A percentile compares a stretch with the other conserved stretches of the same genome.
Conservation (phyloP, 371 early-diverging fungal genomes). For the Fennellomyces sp. region DNA sequence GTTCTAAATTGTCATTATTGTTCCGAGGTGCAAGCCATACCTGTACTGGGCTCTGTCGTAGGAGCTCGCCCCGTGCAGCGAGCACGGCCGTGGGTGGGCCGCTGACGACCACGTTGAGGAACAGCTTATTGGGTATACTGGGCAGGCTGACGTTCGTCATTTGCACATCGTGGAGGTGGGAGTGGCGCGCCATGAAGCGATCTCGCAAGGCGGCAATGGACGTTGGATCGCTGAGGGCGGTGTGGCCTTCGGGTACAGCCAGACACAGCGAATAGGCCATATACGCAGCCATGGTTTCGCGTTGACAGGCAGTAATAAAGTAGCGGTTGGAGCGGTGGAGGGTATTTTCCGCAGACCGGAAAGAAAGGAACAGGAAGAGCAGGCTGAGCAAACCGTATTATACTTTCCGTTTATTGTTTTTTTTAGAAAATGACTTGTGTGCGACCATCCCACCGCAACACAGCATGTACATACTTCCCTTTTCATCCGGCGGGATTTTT, state of each 20-base stretch:
- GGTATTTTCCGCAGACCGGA: neutral
- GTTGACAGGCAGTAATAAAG: neutral
- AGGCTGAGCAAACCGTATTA: slow-evolving; percentile 1
- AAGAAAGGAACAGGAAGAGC: neutral
- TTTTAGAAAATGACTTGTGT: no score
- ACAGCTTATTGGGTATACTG: neutral
- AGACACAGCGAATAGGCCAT: slow-evolving; percentile 24
- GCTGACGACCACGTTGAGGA: slow-evolving; percentile 16
- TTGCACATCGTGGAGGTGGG: slow-evolving; percentile 12
- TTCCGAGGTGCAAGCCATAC: slow-evolving; percentile 9
- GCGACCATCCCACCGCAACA: no score
- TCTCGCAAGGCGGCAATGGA: slow-evolving; percentile 13
- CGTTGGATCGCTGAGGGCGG: slow-evolving; percentile 6
- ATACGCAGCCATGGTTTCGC: slow-evolving; percentile 13
- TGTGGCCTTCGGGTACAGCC: slow-evolving; percentile 11
- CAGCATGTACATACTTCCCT: neutral
- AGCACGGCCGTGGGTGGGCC: slow-evolving; percentile 12
- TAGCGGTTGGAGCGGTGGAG: neutral
- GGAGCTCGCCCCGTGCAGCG: slow-evolving; percentile 17
- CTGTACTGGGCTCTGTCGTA: slow-evolving; percentile 19
- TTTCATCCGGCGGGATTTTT: neutral
- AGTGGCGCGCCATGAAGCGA: slow-evolving; percentile 16
- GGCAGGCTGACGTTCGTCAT: slow-evolving; percentile 6
- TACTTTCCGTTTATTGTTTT: neutral
- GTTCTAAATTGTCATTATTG: slow-evolving; percentile 9